A percentile compares a stretch with the other conserved stretches of the same genome.
Conservation (phyloP, 2,329 filamentous ascomycete genomes). For the Penicillium sp. region DNA sequence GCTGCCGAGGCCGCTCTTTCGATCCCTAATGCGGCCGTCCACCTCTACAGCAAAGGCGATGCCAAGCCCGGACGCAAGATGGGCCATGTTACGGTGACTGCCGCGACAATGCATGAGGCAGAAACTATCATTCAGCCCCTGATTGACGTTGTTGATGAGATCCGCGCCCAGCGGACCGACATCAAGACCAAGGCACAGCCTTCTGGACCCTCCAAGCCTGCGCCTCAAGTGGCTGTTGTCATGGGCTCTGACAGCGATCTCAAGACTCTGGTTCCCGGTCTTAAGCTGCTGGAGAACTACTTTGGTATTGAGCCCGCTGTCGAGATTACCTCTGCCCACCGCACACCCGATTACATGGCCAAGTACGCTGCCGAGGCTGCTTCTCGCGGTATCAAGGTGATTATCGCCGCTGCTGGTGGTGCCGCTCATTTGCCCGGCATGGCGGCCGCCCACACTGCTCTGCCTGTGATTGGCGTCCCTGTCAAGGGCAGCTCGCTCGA, state of each 20-base stretch:
- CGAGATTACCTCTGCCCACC: slow-evolving; percentile 58
- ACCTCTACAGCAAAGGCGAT: slow-evolving; percentile 87
- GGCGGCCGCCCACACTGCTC: slow-evolving; percentile 67
- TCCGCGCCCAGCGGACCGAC: slow-evolving; percentile 60
- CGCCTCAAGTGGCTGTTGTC: slow-evolving; percentile 47
- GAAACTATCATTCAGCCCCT: slow-evolving; percentile 69
- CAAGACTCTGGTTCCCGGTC: slow-evolving; percentile 47
- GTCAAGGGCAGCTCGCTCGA: slow-evolving; percentile 73
- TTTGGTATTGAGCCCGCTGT: slow-evolving; percentile 48
- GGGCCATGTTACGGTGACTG: slow-evolving; percentile 85
- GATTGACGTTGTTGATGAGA: slow-evolving; percentile 75
- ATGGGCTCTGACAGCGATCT: slow-evolving; percentile 54
- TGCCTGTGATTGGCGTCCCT: slow-evolving; percentile 77
- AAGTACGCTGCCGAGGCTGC: slow-evolving; percentile 65
- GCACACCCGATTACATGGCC: slow-evolving; percentile 71
- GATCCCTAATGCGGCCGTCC: slow-evolving; percentile 64
- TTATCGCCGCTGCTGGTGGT: slow-evolving; percentile 75
- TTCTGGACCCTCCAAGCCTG: slow-evolving; percentile 35
- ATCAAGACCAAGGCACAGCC: slow-evolving; percentile 35
- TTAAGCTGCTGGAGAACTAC: slow-evolving; percentile 46
- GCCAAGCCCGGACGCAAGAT: slow-evolving; percentile 91
- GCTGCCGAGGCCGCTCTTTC: slow-evolving; percentile 59
- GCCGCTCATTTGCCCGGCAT: slow-evolving; percentile 76
- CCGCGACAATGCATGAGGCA: slow-evolving; percentile 66
- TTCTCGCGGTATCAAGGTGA: slow-evolving; percentile 66